Conservation (phyloP, 2,329 filamentous ascomycete genomes). For the Helicocarpus griseus region DNA sequence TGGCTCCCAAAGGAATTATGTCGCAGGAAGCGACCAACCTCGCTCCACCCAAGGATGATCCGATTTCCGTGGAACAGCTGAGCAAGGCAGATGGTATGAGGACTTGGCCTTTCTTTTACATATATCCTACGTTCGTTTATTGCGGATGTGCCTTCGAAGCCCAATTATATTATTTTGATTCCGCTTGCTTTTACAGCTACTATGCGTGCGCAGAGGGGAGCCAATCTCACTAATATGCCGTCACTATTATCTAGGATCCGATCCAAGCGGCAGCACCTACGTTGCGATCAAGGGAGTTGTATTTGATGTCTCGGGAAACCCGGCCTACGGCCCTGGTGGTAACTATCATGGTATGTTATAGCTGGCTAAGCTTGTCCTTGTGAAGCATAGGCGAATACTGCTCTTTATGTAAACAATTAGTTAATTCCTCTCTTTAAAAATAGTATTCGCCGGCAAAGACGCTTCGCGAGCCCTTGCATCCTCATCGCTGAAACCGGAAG, state of each 20-base stretch:
- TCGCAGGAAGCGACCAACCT: constrained; percentile 35
- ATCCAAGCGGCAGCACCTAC: constrained; percentile 37
- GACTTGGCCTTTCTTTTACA: too few relatives aligned
- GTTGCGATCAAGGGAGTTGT: constrained; percentile 74
- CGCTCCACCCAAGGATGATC: constrained; percentile 75
- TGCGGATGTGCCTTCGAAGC: too few relatives aligned
- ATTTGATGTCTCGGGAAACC: constrained; percentile 88
- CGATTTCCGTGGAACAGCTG: constrained; percentile 71
- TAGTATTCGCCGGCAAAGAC: constrained; percentile 94
- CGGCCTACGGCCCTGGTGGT: constrained; percentile 71
- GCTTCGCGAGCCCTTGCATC: constrained; percentile 83
- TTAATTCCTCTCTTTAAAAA: not conserved
- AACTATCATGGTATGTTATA: constrained; percentile 66
- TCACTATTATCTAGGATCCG: constrained; percentile 10
- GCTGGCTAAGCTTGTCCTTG: not conserved
- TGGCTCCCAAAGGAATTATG: constrained; percentile 13
- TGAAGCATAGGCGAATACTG: too few relatives aligned
- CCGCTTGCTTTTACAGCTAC: not conserved
- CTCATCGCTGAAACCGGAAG: constrained; percentile 76
- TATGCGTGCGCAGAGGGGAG: not conserved
- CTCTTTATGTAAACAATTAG: too few relatives aligned
- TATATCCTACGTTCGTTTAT: too few relatives aligned
- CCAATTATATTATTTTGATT: not conserved
- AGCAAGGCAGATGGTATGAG: constrained; percentile 74
- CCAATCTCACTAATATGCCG: not conserved